Conservation (phyloP, 2,329 filamentous ascomycete species). For the Aspergillus puulaauensis region DNA sequence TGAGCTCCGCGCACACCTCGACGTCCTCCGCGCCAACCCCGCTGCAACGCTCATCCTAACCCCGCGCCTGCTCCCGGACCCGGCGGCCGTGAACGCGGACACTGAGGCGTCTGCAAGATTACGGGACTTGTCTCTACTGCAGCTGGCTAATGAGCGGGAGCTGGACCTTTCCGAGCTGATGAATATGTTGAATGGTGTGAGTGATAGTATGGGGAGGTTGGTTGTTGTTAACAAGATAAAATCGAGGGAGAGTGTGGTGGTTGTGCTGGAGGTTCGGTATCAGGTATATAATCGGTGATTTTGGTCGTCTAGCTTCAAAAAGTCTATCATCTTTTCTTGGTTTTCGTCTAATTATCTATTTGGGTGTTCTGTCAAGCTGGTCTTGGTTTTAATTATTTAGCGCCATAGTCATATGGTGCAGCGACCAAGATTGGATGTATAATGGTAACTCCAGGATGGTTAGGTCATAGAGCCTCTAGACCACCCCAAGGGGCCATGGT, state of each 20-base stretch:
- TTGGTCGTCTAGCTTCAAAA: too few relatives aligned
- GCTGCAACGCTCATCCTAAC: slow-evolving; percentile 30
- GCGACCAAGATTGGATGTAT: too few relatives aligned
- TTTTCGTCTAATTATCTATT: too few relatives aligned
- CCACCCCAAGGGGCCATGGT: too few relatives aligned
- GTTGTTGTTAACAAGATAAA: slow-evolving; percentile 8
- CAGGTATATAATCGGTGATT: slow-evolving; percentile 3
- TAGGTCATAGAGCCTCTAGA: too few relatives aligned
- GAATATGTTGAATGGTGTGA: neutral
- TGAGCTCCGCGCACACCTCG: slow-evolving; percentile 34
- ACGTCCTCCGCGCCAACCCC: slow-evolving; percentile 28
- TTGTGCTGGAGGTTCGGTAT: slow-evolving; percentile 7
- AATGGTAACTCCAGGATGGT: too few relatives aligned
- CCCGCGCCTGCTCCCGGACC: slow-evolving; percentile 6
- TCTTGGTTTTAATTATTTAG: too few relatives aligned
- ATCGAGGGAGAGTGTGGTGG: neutral
- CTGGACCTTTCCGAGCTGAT: slow-evolving; percentile 3
- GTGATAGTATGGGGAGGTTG: slow-evolving; percentile 7
- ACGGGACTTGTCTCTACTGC: slow-evolving; percentile 3
- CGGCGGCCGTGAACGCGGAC: neutral
- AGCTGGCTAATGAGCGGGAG: slow-evolving; percentile 7
- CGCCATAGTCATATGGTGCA: too few relatives aligned
- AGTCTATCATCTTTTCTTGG: neutral
- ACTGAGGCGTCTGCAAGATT: slow-evolving; percentile 4
- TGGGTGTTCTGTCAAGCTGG: too few relatives aligned